Conservation (phyloP, 169 alveolate genomes). For the Plasmodium ovale region DNA sequence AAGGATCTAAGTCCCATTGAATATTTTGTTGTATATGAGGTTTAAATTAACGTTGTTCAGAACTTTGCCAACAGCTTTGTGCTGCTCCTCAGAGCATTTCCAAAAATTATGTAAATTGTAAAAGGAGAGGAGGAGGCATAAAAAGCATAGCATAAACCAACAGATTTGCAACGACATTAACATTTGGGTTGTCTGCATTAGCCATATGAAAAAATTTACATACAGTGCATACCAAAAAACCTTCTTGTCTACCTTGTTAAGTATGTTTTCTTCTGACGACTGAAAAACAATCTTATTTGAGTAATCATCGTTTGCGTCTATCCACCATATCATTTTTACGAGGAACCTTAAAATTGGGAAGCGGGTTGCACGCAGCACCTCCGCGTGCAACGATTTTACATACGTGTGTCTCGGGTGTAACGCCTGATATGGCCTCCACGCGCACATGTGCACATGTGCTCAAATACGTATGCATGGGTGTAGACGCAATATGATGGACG, state of each 20-base stretch:
- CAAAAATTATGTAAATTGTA: slow-evolving; percentile 64
- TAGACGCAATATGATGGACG: too few species aligned
- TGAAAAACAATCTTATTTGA: slow-evolving; percentile 68
- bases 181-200: slow-evolving; percentile 67
- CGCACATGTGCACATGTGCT: background rate
- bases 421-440: too few species aligned
- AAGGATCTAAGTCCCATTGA: background rate
- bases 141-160: slow-evolving; percentile 60
- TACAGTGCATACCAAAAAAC: slow-evolving; percentile 69
- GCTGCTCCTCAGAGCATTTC: slow-evolving; percentile 70
- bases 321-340: slow-evolving; percentile 78
- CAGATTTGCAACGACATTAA: slow-evolving; percentile 69
- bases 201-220: slow-evolving; percentile 50
- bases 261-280: slow-evolving; percentile 36
- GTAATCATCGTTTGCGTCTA: slow-evolving; percentile 51
- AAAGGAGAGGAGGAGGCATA: slow-evolving; percentile 54
- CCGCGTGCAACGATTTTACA: too few species aligned
- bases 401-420: too few species aligned
- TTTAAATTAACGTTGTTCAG: slow-evolving; percentile 37
- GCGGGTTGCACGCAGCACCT: too few species aligned
- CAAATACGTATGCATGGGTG: background rate
- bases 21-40: slow-evolving; percentile 21
- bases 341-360: slow-evolving; percentile 48
- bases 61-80: slow-evolving; percentile 24
- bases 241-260: slow-evolving; percentile 42